Conservation (phyloP, 2,329 filamentous ascomycete species). For the Ophiocordyceps polyrhachis-furcata region DNA sequence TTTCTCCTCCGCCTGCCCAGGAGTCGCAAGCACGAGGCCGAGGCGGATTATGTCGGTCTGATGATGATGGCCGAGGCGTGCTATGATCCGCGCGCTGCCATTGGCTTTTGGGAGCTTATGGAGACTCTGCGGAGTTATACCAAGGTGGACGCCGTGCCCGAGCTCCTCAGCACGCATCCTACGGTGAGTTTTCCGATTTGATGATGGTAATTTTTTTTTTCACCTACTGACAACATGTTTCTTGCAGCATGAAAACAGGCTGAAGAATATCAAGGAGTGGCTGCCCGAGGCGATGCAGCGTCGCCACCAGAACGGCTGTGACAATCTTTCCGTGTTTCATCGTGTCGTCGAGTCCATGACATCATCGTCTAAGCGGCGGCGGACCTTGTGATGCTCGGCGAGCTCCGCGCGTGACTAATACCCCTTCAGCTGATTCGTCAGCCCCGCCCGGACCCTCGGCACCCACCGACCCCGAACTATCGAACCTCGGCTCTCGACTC, state of each 20-base stretch:
- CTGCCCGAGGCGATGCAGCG: slow-evolving; percentile 37
- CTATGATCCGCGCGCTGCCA: slow-evolving; percentile 50
- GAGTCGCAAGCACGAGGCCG: slow-evolving; percentile 51
- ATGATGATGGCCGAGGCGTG: slow-evolving; percentile 73
- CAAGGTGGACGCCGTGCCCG: slow-evolving; percentile 33
- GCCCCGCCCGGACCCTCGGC: neutral
- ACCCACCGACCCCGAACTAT: neutral
- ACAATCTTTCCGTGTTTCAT: neutral
- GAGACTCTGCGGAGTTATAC: slow-evolving; percentile 22
- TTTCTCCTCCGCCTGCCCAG: slow-evolving; percentile 50
- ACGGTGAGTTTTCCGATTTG: slow-evolving; percentile 27
- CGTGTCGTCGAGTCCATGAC: no score
- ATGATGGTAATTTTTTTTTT: neutral
- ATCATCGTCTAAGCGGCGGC: no score
- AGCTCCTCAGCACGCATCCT: slow-evolving; percentile 62
- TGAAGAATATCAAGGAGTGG: slow-evolving; percentile 47
- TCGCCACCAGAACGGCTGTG: slow-evolving; percentile 33
- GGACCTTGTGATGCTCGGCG: no score
- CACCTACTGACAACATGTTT: neutral
- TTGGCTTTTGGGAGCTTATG: slow-evolving; percentile 51
- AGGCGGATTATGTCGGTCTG: slow-evolving; percentile 65
- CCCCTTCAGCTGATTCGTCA: neutral
- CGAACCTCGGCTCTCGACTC: neutral
- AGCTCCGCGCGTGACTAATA: neutral
- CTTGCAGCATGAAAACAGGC: slow-evolving; percentile 36